Conservation (phyloP, 2,329 filamentous ascomycete species). For the Metarhizium guizhouense region DNA sequence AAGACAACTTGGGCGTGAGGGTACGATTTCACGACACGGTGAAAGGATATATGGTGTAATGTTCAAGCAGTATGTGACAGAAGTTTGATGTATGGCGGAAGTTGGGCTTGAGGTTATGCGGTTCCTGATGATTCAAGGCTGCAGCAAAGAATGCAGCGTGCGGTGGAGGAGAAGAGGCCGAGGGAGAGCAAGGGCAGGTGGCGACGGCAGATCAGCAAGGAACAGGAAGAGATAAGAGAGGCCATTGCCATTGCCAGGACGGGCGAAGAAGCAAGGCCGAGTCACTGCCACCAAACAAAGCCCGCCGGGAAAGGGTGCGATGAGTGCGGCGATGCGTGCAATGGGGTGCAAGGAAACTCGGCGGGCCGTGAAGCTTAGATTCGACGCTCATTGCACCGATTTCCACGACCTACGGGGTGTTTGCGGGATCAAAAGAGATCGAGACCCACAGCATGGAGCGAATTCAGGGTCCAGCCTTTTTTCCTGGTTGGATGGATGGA, state of each 20-base stretch:
- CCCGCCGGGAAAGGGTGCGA: not conserved
- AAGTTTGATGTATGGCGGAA: not conserved
- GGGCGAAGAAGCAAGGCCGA: not conserved
- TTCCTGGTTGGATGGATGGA: not conserved
- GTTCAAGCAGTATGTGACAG: not conserved
- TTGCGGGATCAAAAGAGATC: conserved; percentile 21
- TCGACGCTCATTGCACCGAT: conserved; percentile 25
- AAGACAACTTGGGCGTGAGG: not conserved
- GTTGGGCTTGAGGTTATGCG: not conserved
- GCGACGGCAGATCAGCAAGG: conserved; percentile 2
- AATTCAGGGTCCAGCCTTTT: conserved; percentile 15
- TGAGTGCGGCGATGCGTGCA: not conserved
- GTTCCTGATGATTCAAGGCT: not conserved
- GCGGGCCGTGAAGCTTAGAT: conserved; percentile 16
- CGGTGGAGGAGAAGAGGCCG: not conserved
- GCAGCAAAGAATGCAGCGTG: not conserved
- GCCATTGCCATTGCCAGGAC: not conserved
- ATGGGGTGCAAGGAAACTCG: not conserved
- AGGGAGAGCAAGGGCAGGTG: not conserved
- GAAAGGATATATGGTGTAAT: not conserved
- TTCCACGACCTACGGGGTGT: conserved; percentile 16
- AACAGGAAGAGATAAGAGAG: not conserved
- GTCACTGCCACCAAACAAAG: not conserved
- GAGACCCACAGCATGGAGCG: conserved; percentile 7
- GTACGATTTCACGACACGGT: not conserved